phyloP scores from a whole-genome alignment of 1,284 basidiomycete species.

The Apiotrichum porosum region DNA sequence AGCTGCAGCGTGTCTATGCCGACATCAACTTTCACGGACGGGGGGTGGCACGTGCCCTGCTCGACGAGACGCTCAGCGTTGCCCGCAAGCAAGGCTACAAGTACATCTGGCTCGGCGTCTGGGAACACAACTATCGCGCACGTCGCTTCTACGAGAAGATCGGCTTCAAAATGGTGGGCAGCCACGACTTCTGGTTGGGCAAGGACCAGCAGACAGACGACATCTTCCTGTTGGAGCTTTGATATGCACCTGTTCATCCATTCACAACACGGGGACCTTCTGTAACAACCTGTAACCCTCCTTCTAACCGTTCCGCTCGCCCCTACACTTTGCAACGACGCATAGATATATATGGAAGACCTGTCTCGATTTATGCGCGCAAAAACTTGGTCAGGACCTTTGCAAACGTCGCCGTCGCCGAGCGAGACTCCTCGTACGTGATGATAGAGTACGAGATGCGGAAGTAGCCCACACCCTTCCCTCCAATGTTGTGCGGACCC shows the following conservation, averaged over 20 bases:
- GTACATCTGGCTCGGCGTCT: conserved; percentile 35
- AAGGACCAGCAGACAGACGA: conserved; percentile 13
- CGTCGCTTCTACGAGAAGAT: conserved; percentile 27
- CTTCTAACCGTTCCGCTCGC: too few species aligned
- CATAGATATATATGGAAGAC: too few species aligned
- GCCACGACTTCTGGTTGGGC: conserved; percentile 14
- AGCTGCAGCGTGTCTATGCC: conserved; percentile 14
- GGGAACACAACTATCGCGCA: conserved; percentile 29
- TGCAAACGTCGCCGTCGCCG: conserved; percentile 36
- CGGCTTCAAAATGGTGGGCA: conserved; percentile 22
- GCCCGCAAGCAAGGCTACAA: conserved; percentile 18
- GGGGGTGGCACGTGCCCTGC: conserved; percentile 20
- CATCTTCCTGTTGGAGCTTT: conserved; percentile 7
- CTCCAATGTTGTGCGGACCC: conserved; percentile 42
- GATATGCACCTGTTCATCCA: not conserved
- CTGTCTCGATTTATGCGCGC: too few species aligned
- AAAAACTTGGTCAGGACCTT: conserved; percentile 44
- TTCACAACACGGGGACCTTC: too few species aligned
- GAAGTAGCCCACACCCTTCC: conserved; percentile 45
- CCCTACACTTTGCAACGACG: too few species aligned
- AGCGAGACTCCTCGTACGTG: conserved; percentile 39
- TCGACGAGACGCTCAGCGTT: conserved; percentile 15
- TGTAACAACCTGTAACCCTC: too few species aligned
- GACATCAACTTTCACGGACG: conserved; percentile 25
- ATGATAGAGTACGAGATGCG: conserved; percentile 45